Evolutionary conservation across 2,329 filamentous ascomycete species (phyloP).

Genomic region (Calonectria naviculata): DNA sequence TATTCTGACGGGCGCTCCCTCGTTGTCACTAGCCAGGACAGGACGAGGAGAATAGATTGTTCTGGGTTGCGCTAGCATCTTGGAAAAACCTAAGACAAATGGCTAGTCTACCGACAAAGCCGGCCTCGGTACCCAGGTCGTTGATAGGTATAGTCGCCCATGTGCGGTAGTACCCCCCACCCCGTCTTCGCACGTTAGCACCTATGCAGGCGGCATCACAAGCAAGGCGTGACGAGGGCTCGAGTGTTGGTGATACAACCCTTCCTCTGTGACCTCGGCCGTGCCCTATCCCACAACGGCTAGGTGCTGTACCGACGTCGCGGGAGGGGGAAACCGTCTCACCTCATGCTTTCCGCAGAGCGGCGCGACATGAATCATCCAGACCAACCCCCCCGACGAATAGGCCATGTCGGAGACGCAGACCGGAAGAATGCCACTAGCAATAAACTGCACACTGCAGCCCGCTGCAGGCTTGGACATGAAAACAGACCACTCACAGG

Average conservation of each 20-base stretch:
- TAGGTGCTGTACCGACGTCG: background rate
- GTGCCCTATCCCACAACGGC: background rate
- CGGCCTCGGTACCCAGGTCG: background rate
- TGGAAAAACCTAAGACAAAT: background rate
- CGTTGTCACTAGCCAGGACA: background rate
- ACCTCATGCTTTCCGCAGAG: slow-evolving; percentile 13
- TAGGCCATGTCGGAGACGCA: slow-evolving; percentile 26
- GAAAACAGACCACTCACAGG: slow-evolving; percentile 35
- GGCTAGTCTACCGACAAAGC: background rate
- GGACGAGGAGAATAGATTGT: background rate
- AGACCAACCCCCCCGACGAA: slow-evolving; percentile 31
- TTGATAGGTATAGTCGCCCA: slow-evolving; percentile 4
- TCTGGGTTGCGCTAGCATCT: slow-evolving; percentile 2
- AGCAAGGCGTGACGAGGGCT: background rate
- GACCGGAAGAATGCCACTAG: slow-evolving; percentile 31
- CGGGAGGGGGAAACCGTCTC: background rate
- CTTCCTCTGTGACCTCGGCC: background rate
- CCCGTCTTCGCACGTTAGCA: slow-evolving; percentile 18
- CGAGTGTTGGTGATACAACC: slow-evolving; percentile 17
- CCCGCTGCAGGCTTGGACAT: slow-evolving; percentile 29
- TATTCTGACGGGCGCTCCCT: slow-evolving; percentile 4
- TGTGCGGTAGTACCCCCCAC: slow-evolving; percentile 6
- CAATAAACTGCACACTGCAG: slow-evolving; percentile 31
- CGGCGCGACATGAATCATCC: slow-evolving; percentile 27
- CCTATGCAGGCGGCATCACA: slow-evolving; percentile 14